Evolutionary conservation across 768 basidiomycete species (phyloP), one percentile per base, ranked within the genome.

Genomic region (Rubroboletus pulcherrimus): DNA sequence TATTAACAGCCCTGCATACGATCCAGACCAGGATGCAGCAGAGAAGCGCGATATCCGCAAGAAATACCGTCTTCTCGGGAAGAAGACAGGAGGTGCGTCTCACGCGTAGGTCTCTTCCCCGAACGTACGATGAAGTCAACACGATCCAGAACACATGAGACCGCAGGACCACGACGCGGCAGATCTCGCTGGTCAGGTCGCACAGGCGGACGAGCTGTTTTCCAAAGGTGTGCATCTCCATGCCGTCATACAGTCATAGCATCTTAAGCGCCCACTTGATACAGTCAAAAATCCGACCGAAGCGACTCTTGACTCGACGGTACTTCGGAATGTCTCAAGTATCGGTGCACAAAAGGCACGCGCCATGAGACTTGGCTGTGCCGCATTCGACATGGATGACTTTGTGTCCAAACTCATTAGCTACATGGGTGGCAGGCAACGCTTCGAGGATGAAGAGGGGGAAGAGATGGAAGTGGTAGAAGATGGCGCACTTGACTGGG

Each of bases 361-460:
- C 31, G 85, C 86, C 31, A 87, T 96, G 84, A 93, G 91, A 70
- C 84, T 91, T 0, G 92, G 91, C 51, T 83, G 83, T 0, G 89
- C 91, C 52, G 85, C 87, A 14, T 99, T 98, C 66, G 96, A 99
- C 66, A 76, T 90, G 39, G 93, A 96, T 60, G 94, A 98, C 53
- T 98, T 95, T 63, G 76, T 99, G 51, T 72, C 82, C 7, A 87
- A 87, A 63, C 76, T 93, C 35, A 75, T 87, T 45, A 79, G 74
- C 14, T 90, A 83, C 64, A 88, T 93, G 87, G 89, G 90, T 17
- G 89, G 89, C 6, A 75, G 78, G 33, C 77, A 78, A 34, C 75
- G 78, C 35, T 77, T 82, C 49, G 73, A 69, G 15, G 66, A 65
- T 54, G 79, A 63, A 15, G 78, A 79, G 4, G 83, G 77, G 21